A percentile compares a stretch with the other conserved stretches of the same genome.
phyloP scores from a whole-genome alignment of 352 stramenopile genomes.

The Blastocystis sp. region DNA sequence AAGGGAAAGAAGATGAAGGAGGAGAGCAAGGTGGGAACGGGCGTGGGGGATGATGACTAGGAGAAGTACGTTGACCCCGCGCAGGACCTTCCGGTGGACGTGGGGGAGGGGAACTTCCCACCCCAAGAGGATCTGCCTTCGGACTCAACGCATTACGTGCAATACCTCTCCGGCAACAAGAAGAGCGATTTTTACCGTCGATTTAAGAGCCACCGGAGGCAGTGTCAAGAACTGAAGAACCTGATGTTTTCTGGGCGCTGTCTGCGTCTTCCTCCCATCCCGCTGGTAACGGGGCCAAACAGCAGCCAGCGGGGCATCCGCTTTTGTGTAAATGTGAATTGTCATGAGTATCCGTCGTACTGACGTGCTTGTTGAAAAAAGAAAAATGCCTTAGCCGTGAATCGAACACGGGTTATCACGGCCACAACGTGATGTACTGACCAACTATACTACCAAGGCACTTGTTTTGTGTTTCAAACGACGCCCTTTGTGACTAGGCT shows the following conservation, averaged over 20 bases:
- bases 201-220: slow-evolving; percentile 14
- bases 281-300: neutral
- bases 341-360: slow-evolving; percentile 59
- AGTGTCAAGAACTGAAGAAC: neutral
- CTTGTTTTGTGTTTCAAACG: neutral
- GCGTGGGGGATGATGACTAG: neutral
- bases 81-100: neutral
- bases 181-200: slow-evolving; percentile 35
- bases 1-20: slow-evolving; percentile 25
- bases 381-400: neutral
- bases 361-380: neutral
- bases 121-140: neutral
- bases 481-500: neutral
- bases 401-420: neutral
- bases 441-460: neutral
- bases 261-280: slow-evolving; percentile 14
- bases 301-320: neutral
- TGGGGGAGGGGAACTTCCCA: neutral
- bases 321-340: slow-evolving; percentile 47
- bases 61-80: slow-evolving; percentile 2
- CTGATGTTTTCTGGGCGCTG: neutral
- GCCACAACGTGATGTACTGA: neutral
- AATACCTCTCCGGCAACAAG: slow-evolving; percentile 36
- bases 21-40: neutral
- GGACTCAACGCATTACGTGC: slow-evolving; percentile 51